Evolutionary conservation across 2,329 filamentous ascomycete genomes (phyloP), one percentile per base, ranked within the genome.

Genomic region (Rhinocladiella similis): DNA sequence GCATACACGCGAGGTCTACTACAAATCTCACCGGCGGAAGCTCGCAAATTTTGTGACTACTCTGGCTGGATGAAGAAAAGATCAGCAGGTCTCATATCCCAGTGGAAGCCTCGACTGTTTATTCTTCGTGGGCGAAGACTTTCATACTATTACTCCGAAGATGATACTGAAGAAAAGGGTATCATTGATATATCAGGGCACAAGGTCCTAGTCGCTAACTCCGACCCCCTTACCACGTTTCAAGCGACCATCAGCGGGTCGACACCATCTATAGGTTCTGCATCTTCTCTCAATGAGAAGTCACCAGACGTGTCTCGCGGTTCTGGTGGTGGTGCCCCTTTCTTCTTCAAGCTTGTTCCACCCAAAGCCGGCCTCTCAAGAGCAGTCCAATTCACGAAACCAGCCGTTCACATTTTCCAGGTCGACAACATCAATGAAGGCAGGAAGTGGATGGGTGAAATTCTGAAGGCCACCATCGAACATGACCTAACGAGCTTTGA

Each of bases 51-150:
- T 59, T 93, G 91, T 53, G 93, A 99, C 69, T 97, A 96, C 71
- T 93, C 88, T 67, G 94, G 94, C 1, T 99, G 94, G 94, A 99
- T 99, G 94, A 97, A 94, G 80, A 99, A 99, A 81, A 92, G 95
- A 74, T 96, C 91, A 57, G 93, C 91, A 1, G 94, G 93, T 67
- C 79, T 97, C 33, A 96, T 99, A 87, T 91, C 91, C 2, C 96
- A 92, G 1, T 99, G 94, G 94, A 99, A 97, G 69, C 89, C 92
- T 12, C 87, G 94, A 12, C 81, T 97, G n/a, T 99, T 99, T 69
- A 87, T 99, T 6, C 83, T 99, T 56, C 92, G 91, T 68, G 94
- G 94, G 27, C 86, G 93, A 50, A 87, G 94, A 3, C 78, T 99
- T 27, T 91, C 92, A 0, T 99, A 99, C 76, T 99, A 96, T 75